These are phyloP conservation scores for Conticribra guillardii DNA, from an alignment of 108 stramenopile species.

Conservation along the genomic window DNA sequence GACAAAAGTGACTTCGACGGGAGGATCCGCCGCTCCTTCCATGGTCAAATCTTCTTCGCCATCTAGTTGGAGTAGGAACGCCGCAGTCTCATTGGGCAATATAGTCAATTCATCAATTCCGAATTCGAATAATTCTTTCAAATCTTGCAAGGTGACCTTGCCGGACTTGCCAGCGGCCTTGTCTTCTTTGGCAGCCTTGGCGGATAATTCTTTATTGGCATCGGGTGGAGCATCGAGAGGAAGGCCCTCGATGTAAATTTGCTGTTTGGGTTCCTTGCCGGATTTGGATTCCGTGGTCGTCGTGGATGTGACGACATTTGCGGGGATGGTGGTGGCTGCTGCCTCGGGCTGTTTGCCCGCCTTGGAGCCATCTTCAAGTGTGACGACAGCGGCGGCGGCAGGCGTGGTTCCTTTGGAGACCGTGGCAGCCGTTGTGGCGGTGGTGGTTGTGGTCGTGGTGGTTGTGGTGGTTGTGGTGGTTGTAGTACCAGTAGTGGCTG, in stretches of 20 bases:
- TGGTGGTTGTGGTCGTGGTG: too few relatives aligned
- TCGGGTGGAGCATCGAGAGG: slow-evolving; percentile 17
- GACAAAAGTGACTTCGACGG: not conserved
- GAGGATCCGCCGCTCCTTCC: not conserved
- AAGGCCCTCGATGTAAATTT: not conserved
- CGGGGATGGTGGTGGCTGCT: too few relatives aligned
- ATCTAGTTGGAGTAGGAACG: not conserved
- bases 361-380: too few relatives aligned
- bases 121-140: not conserved
- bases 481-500: too few relatives aligned
- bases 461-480: too few relatives aligned
- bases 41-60: not conserved
- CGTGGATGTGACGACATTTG: too few relatives aligned
- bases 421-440: too few relatives aligned
- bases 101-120: not conserved
- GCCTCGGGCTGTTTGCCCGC: too few relatives aligned
- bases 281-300: too few relatives aligned
- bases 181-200: not conserved
- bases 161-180: not conserved
- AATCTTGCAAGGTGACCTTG: not conserved
- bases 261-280: too few relatives aligned
- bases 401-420: too few relatives aligned
- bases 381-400: too few relatives aligned
- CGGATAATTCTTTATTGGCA: slow-evolving; percentile 18
- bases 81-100: not conserved